Percentiles rank a stretch among this genome's conserved stretches.
Evolutionary conservation across 352 stramenopile genomes (phyloP).

Genomic region (Pilasporangium apinafurcum): DNA sequence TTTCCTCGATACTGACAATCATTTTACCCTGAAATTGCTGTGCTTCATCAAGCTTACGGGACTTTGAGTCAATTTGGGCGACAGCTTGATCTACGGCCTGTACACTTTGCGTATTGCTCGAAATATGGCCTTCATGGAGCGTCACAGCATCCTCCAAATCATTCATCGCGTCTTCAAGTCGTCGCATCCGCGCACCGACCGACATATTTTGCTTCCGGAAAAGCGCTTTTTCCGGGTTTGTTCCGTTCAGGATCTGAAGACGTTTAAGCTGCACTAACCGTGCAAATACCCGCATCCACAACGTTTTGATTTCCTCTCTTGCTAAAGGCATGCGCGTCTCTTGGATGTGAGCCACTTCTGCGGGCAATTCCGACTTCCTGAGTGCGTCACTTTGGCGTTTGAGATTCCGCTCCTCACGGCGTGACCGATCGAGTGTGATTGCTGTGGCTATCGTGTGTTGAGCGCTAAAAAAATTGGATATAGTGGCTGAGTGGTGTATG

Average conservation of each 20-base stretch:
- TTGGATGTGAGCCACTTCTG: too few species aligned
- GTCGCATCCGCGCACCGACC: conserved; percentile 50
- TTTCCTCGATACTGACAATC: conserved; percentile 50
- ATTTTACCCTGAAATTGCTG: conserved; percentile 32
- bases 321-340: conserved; percentile 20
- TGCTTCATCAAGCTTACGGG: conserved; percentile 29
- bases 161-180: conserved; percentile 40
- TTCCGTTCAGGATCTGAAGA: conserved; percentile 42
- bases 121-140: conserved; percentile 30
- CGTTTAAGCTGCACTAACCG: conserved; percentile 51
- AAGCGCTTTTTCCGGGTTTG: conserved; percentile 36
- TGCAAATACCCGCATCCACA: conserved; percentile 42
- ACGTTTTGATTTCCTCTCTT: conserved; percentile 20
- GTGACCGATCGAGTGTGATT: conserved; percentile 19
- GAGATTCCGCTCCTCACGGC: conserved; percentile 13
- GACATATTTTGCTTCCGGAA: conserved; percentile 60
- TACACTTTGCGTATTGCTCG: conserved; percentile 28
- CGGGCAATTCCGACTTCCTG: conserved; percentile 11
- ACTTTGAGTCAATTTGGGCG: conserved; percentile 23
- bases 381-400: conserved; percentile 17
- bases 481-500: conserved; percentile 18
- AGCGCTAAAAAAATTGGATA: conserved; percentile 14
- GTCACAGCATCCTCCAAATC: conserved; percentile 50
- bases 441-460: not conserved
- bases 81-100: conserved; percentile 27